These are phyloP conservation scores for Cicer pinnatifidum DNA, from an alignment of 306 rosid species.

Conservation along the genomic window DNA sequence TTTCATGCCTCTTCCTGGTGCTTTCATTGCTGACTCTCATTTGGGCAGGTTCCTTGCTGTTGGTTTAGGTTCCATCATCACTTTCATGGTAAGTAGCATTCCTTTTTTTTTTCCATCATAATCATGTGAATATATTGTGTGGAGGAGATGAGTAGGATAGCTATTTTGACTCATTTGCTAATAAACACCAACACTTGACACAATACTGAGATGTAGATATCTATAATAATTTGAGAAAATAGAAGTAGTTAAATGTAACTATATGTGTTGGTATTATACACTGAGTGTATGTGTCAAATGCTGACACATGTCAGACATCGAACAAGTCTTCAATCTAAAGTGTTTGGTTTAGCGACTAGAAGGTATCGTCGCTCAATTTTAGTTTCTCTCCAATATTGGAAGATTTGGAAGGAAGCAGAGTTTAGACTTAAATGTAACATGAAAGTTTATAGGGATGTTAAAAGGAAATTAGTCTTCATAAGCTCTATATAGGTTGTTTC, in stretches of 20 bases:
- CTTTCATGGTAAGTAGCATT: conserved; percentile 3
- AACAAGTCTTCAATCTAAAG: not conserved
- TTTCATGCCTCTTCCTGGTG: conserved; percentile 33
- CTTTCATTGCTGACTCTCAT: conserved; percentile 34
- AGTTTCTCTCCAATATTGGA: not conserved
- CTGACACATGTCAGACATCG: not conserved
- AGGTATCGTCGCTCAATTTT: not conserved
- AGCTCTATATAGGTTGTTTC: not conserved
- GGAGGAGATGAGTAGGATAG: not conserved
- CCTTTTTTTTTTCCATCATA: not conserved
- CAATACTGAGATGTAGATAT: not conserved
- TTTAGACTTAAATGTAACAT: no score
- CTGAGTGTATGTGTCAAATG: no score
- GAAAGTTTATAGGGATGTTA: no score
- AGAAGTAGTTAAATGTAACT: not conserved
- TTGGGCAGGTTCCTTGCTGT: conserved; percentile 18
- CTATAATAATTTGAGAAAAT: not conserved
- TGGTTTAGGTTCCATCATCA: conserved; percentile 36
- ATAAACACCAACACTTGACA: not conserved
- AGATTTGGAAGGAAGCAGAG: not conserved
- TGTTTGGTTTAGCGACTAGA: not conserved
- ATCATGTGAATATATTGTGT: not conserved
- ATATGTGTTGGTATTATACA: not conserved
- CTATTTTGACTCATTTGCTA: not conserved
- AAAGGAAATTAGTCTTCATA: not conserved